Percentiles rank a stretch among this genome's conserved stretches.
phyloP scores from a whole-genome alignment of 345 rosid species.

The Psidium friedrichsthalianum region DNA sequence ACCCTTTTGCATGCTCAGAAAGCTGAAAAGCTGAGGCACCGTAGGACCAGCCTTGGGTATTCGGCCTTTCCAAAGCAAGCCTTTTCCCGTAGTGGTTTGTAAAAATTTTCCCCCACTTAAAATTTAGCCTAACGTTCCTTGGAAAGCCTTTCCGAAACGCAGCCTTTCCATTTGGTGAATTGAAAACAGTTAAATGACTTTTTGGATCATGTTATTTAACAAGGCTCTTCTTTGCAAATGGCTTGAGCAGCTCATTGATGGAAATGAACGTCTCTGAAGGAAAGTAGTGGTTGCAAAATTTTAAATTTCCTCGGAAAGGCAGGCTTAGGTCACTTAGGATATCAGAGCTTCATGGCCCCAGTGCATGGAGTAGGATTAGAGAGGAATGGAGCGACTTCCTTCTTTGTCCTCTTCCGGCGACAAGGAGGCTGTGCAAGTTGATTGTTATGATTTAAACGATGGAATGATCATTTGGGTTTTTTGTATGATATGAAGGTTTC shows the following conservation, averaged over 20 bases:
- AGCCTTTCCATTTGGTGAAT: not conserved
- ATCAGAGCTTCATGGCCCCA: not conserved
- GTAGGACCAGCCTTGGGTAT: too few species aligned
- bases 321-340: not conserved
- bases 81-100: too few species aligned
- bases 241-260: not conserved
- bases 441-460: not conserved
- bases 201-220: not conserved
- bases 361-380: not conserved
- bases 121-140: too few species aligned
- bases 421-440: not conserved
- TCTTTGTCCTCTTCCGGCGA: not conserved
- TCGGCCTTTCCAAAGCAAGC: too few species aligned
- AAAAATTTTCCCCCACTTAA: too few species aligned
- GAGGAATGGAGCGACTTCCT: not conserved
- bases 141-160: too few species aligned
- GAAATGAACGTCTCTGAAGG: not conserved
- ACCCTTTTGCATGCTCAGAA: too few species aligned
- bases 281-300: not conserved
- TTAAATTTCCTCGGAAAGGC: not conserved
- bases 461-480: not conserved
- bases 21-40: too few species aligned
- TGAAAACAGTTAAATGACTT: not conserved
- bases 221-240: not conserved
- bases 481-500: not conserved